Evolutionary conservation across 2,329 filamentous ascomycete species (phyloP), one percentile per base, ranked within the genome.

Genomic region (Celoporthe dispersa): DNA sequence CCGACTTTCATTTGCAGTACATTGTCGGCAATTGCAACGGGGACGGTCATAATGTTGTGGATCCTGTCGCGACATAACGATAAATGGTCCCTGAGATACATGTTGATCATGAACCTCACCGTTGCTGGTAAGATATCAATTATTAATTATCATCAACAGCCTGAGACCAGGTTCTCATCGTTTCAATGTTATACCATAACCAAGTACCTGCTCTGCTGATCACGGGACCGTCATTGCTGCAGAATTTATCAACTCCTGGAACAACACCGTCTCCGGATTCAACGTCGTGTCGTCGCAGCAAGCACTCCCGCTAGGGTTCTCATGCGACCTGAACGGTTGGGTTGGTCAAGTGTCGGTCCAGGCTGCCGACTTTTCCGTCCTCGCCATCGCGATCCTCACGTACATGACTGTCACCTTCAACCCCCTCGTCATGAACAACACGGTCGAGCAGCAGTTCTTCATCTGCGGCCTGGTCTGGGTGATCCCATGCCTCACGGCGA

Each of bases 311-410:
- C 51, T 28, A 19, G 70, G 70, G 3, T 8, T 65, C 1, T 22
- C 57, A 19, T 71, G 70, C 37, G 19, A 67, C 22, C 28, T 69
- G 48, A 71, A 71, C 64, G 70, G 67, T 11, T 71, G 67, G 67
- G 11, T 71, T 11, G 70, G 70, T 22, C 70, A 71, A 28, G 44
- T 70, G 22, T 71, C 70, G 1, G 70, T 71, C 25, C 70, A 71
- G 41, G 70, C 70, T 6, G 70, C 70, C 41, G 70, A 71, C 64
- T 71, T 71, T 33, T 71, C 70, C 14, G 67, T 71, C 19, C 64
- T 71, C 19, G 70, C 70, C 37, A 70, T 71, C 64, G 70, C 68
- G 14, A 25, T 71, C 22, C 44, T 65, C 28, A 71, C 70, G 1
- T 25, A 70, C 28, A 44, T 70, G 14, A 71, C 70, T 25, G 39